Conservation (phyloP, 2,329 filamentous ascomycete genomes). For the Penicillium sp. region DNA sequence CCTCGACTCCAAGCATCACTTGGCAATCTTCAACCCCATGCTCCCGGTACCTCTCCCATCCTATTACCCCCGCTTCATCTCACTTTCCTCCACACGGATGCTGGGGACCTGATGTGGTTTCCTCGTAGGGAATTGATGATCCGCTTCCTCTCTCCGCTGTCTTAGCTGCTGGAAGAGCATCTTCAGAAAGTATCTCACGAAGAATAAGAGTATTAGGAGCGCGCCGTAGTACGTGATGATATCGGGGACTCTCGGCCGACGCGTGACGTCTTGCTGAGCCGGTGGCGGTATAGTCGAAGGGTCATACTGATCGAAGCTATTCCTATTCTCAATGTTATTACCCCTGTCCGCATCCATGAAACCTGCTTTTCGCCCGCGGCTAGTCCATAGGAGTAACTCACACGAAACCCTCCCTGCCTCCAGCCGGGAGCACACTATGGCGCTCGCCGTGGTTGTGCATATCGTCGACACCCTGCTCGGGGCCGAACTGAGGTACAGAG, state of each 20-base stretch:
- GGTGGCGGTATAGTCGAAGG: not conserved
- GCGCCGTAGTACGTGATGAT: not conserved
- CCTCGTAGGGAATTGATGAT: not conserved
- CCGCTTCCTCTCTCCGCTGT: not conserved
- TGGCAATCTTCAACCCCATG: too few species aligned
- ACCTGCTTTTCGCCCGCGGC: too few species aligned
- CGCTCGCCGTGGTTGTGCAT: not conserved
- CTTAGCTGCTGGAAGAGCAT: not conserved
- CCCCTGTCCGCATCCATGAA: not conserved
- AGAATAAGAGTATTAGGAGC: not conserved
- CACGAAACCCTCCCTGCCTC: not conserved
- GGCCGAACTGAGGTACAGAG: not conserved
- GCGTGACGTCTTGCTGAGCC: not conserved
- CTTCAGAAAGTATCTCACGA: not conserved
- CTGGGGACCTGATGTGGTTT: not conserved
- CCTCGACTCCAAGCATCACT: too few species aligned
- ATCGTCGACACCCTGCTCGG: not conserved
- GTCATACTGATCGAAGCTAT: not conserved
- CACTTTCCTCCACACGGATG: not conserved
- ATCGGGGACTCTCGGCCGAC: not conserved
- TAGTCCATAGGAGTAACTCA: not conserved
- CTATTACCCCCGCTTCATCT: not conserved
- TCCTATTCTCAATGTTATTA: not conserved
- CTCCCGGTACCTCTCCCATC: too few species aligned
- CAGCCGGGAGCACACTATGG: not conserved